Evolutionary conservation across 2,329 filamentous ascomycete genomes (phyloP).

Genomic region (Fusarium graminum): DNA sequence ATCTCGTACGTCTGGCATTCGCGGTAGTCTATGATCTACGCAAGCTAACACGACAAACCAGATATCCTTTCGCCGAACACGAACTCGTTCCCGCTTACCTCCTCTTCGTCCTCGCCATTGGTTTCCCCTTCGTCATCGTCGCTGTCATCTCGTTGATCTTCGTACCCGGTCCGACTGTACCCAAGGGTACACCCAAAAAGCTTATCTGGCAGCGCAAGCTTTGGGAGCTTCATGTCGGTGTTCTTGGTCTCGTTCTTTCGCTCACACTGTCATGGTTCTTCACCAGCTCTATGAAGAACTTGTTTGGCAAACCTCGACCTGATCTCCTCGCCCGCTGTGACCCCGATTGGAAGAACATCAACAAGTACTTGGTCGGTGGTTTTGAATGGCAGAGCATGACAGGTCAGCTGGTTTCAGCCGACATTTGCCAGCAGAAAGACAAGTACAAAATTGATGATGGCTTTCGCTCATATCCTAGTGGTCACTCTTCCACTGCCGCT

Average conservation of each 20-base stretch:
- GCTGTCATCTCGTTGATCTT: constrained; percentile 75
- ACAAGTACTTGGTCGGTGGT: constrained; percentile 73
- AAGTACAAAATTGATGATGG: constrained; percentile 76
- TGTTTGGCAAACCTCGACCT: constrained; percentile 78
- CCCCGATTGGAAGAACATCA: constrained; percentile 76
- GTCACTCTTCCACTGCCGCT: constrained; percentile 75
- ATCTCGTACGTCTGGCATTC: constrained; percentile 73
- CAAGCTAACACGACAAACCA: constrained; percentile 48
- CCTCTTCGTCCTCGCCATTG: constrained; percentile 72
- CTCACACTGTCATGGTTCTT: constrained; percentile 81
- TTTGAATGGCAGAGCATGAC: constrained; percentile 64
- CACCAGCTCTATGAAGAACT: constrained; percentile 87
- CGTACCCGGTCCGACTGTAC: constrained; percentile 78
- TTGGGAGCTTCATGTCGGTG: constrained; percentile 90
- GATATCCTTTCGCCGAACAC: constrained; percentile 76
- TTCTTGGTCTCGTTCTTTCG: constrained; percentile 83
- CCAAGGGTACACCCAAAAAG: constrained; percentile 70
- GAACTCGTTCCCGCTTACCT: constrained; percentile 79
- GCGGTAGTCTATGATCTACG: neutral
- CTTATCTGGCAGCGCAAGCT: constrained; percentile 84
- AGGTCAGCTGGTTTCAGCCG: constrained; percentile 78
- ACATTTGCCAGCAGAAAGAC: constrained; percentile 79
- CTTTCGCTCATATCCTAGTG: constrained; percentile 79
- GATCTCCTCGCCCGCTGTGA: constrained; percentile 85
- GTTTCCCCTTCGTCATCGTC: constrained; percentile 76